phyloP scores from a whole-genome alignment of 305 asterid genomes.

The Fraxinus platypoda region DNA sequence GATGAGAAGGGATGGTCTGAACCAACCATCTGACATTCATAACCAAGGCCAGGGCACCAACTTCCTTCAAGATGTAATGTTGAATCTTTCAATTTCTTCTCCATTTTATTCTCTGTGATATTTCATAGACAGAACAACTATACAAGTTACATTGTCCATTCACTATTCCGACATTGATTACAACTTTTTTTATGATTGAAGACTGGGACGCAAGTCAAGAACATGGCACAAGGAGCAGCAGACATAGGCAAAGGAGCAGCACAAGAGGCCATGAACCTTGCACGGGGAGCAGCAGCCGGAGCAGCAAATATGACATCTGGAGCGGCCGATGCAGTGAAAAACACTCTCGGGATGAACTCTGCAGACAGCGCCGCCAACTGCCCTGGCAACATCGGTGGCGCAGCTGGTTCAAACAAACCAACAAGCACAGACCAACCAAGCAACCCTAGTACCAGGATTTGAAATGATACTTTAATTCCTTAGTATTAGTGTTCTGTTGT shows the following conservation, averaged over 20 bases:
- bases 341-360: slow-evolving; percentile 27
- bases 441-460: slow-evolving; percentile 1
- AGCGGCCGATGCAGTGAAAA: slow-evolving; percentile 37
- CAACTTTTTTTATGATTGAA: not conserved
- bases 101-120: not conserved
- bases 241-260: slow-evolving; percentile 37
- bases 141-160: not conserved
- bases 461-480: not conserved
- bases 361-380: not conserved
- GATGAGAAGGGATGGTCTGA: slow-evolving; percentile 50
- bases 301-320: slow-evolving; percentile 36
- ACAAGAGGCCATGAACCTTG: slow-evolving; percentile 28
- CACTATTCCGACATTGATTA: not conserved
- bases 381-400: not conserved
- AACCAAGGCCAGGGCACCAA: slow-evolving; percentile 32
- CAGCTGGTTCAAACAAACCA: not conserved
- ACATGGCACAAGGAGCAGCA: slow-evolving; percentile 39
- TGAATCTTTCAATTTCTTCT: not conserved
- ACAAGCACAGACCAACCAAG: not conserved
- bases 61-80: slow-evolving; percentile 59
- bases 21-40: slow-evolving; percentile 35
- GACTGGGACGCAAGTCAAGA: slow-evolving; percentile 43
- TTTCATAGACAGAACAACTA: not conserved
- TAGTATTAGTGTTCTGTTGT: not conserved
- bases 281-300: slow-evolving; percentile 34